Evolutionary conservation across 2,329 filamentous ascomycete genomes (phyloP), one percentile per base, ranked within the genome.

Genomic region (Pezicula radicicola): DNA sequence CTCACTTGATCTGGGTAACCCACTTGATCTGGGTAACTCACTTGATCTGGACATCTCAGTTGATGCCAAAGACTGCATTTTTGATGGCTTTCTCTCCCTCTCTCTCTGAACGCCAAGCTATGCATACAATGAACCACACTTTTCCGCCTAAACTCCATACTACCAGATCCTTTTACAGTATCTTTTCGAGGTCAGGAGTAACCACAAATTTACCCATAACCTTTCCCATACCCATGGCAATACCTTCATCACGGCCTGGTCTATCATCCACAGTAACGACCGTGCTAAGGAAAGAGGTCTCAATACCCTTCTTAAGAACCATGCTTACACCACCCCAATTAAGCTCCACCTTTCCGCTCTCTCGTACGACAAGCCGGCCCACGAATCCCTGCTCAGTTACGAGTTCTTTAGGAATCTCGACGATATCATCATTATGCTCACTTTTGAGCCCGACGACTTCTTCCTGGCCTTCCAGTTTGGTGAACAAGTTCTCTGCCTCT

Each of bases 171-270:
- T 25, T 73, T 59, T 81, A 52, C 4, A 52, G 46, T 41, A 66
- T 79, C 46, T 83, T 80, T 36, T 74, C 75, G 72, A 79, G 85
- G 42, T 78, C 73, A 7, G 81, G 81, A 25, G 79, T 80, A 16
- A 83, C 69, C 16, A 82, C 75, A 64, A 85, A 85, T 55, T 80
- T 79, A 46, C 81, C 81, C 72, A 81, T 78, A 53, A 87, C 76
- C 61, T 79, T 77, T 46, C 83, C 83, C 80, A 87, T 84, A 44
- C 80, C 80, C 51, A 79, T 77, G 28, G 79, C 79, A 45, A 74
- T 73, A 16, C 81, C 82, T 39, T 73, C 60, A 8, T 68, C 66
- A 3, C 74, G 67, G 63, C 81, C 74, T 3, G 10, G 42, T 30
- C 42, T 15, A 9, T 45, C 42, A 62, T 85, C 81, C 7, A 84